phyloP scores from a whole-genome alignment of 2,329 filamentous ascomycete genomes.

The Colletotrichum sansevieriae region DNA sequence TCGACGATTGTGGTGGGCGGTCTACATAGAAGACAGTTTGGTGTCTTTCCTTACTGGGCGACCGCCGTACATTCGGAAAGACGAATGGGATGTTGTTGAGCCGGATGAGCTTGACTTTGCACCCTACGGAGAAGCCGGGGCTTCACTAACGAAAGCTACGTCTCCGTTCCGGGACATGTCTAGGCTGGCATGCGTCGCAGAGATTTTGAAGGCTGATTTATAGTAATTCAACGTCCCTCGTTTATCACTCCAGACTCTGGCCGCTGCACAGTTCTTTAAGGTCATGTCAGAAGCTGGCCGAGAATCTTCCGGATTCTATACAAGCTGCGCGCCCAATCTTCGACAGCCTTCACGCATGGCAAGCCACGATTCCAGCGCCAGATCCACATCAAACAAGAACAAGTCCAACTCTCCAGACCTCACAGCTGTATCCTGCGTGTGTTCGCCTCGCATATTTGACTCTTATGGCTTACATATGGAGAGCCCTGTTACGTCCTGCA shows the following conservation, averaged over 20 bases:
- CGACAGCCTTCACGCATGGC: neutral
- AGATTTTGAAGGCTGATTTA: neutral
- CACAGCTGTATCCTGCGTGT: neutral
- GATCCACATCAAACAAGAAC: neutral
- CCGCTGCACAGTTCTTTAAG: neutral
- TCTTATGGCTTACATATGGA: neutral
- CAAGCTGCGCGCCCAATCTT: neutral
- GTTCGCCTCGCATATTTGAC: constrained; percentile 1
- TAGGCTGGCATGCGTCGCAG: neutral
- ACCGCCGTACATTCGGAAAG: constrained; percentile 50
- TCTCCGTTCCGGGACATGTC: neutral
- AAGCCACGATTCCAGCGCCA: neutral
- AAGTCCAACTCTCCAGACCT: neutral
- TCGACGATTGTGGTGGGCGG: constrained; percentile 55
- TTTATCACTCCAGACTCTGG: fast-evolving
- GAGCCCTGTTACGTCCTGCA: too few species aligned
- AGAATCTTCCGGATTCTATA: neutral
- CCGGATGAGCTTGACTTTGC: neutral
- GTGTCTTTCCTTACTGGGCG: constrained; percentile 51
- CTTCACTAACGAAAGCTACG: neutral
- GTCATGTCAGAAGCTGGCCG: constrained; percentile 10
- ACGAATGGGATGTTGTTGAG: constrained; percentile 47
- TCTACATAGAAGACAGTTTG: constrained; percentile 56
- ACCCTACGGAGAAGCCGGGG: neutral
- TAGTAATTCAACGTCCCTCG: neutral